phyloP scores from a whole-genome alignment of 108 stramenopile species.

The Nitzschia inconspicua region DNA sequence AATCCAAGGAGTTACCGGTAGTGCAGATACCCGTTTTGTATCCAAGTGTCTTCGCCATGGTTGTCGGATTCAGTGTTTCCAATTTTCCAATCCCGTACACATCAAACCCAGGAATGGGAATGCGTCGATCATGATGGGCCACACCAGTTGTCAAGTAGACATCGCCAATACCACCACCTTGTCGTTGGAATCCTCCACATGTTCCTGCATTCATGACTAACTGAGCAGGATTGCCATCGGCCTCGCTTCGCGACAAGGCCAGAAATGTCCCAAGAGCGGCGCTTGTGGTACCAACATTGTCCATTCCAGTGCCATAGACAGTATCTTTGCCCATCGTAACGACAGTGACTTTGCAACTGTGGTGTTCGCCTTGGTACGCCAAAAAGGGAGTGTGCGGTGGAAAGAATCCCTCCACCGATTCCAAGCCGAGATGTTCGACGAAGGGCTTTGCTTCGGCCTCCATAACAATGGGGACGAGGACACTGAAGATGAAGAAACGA shows the following conservation, averaged over 20 bases:
- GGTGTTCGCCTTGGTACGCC: constrained; percentile 75
- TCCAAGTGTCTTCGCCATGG: constrained; percentile 33
- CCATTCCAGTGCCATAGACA: constrained; percentile 81
- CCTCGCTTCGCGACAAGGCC: constrained; percentile 40
- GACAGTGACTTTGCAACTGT: constrained; percentile 81
- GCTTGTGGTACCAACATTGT: constrained; percentile 93
- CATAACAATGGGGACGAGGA: constrained; percentile 91
- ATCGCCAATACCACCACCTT: constrained; percentile 90
- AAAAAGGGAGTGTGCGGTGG: constrained; percentile 74
- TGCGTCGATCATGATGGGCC: constrained; percentile 95
- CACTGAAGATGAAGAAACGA: too few species aligned
- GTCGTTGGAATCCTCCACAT: constrained; percentile 91
- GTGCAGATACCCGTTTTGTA: constrained; percentile 90
- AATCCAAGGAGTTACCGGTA: constrained; percentile 92
- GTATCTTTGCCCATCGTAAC: constrained; percentile 88
- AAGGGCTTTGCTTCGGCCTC: constrained; percentile 92
- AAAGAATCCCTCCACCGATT: constrained; percentile 60
- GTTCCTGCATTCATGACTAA: constrained; percentile 95
- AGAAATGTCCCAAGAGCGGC: constrained; percentile 79
- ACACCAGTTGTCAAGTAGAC: constrained; percentile 86
- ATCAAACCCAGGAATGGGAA: constrained; percentile 92
- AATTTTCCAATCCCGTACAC: constrained; percentile 82
- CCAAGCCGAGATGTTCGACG: constrained; percentile 71
- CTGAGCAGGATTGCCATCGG: constrained; percentile 40
- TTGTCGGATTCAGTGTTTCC: constrained; percentile 38